Conservation (phyloP, 768 basidiomycete species). For the Pleurotus tuber-regium region DNA sequence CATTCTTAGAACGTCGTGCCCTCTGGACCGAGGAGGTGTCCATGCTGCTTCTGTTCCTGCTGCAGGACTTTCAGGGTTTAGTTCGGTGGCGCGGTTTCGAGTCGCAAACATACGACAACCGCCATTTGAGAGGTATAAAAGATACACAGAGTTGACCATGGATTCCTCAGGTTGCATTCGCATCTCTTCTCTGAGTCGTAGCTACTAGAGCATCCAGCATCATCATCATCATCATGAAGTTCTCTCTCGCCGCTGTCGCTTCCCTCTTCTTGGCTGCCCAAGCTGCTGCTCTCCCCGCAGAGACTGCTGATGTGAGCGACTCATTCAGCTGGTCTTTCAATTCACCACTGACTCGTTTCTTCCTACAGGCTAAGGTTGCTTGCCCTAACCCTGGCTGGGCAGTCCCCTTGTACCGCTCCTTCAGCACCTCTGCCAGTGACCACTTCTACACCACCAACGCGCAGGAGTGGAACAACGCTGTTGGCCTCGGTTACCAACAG, state of each 20-base stretch:
- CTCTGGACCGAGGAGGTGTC: neutral
- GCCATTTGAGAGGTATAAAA: neutral
- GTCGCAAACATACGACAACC: neutral
- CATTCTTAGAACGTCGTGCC: neutral
- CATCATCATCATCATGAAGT: constrained; percentile 4
- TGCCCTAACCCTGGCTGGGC: neutral
- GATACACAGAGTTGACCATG: neutral
- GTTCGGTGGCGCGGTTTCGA: neutral
- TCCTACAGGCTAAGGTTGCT: neutral
- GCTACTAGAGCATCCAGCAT: constrained; percentile 2
- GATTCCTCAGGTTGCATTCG: constrained; percentile 9
- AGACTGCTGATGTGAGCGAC: constrained; percentile 4
- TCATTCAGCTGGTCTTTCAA: neutral
- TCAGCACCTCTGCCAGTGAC: neutral
- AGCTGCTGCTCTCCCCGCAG: constrained; percentile 9
- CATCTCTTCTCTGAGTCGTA: constrained; percentile 8
- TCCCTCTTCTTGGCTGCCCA: constrained; percentile 8
- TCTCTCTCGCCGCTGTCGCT: constrained; percentile 8
- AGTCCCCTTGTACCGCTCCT: constrained; percentile 13
- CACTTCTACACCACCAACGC: constrained; percentile 15
- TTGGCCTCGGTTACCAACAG: neutral
- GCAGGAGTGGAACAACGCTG: constrained; percentile 9
- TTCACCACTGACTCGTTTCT: neutral
- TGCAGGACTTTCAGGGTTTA: neutral
- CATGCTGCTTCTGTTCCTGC: constrained; percentile 3